Conservation (phyloP, 495 filamentous ascomycete species). For the Chaetomium fimeti region DNA sequence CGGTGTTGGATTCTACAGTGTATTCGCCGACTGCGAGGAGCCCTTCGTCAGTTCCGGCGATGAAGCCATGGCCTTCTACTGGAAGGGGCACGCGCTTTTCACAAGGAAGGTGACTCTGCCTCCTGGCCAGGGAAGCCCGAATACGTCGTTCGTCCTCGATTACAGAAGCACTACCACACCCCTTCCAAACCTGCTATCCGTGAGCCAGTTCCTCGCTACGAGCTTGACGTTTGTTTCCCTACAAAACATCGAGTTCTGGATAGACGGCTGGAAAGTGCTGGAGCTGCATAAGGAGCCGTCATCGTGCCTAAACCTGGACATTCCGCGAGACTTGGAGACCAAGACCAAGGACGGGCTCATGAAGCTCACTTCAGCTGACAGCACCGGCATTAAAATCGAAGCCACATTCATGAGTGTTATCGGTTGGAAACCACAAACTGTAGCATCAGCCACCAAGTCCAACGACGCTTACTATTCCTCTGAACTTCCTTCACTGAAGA, state of each 20-base stretch:
- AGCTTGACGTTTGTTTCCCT: slow-evolving; percentile 95
- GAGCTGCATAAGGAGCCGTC: slow-evolving; percentile 78
- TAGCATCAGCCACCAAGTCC: slow-evolving; percentile 37
- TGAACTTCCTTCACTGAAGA: slow-evolving; percentile 61
- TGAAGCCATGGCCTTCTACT: slow-evolving; percentile 97
- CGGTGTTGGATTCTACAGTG: slow-evolving; percentile 97
- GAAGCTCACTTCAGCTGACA: slow-evolving; percentile 70
- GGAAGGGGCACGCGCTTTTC: slow-evolving; percentile 93
- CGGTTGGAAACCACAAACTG: slow-evolving; percentile 67
- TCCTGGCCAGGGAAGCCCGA: slow-evolving; percentile 56
- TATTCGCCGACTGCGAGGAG: slow-evolving; percentile 97
- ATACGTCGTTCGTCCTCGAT: slow-evolving; percentile 89
- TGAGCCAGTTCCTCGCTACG: slow-evolving; percentile 89
- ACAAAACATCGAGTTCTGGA: slow-evolving; percentile 80
- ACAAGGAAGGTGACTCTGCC: slow-evolving; percentile 76
- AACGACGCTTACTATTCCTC: slow-evolving; percentile 41
- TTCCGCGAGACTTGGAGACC: slow-evolving; percentile 78
- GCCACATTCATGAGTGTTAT: slow-evolving; percentile 86
- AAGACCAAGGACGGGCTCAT: slow-evolving; percentile 80
- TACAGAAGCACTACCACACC: slow-evolving; percentile 85
- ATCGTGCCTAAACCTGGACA: slow-evolving; percentile 64
- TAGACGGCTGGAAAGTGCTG: slow-evolving; percentile 82
- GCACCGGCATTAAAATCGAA: slow-evolving; percentile 84
- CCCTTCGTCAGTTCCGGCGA: slow-evolving; percentile 90
- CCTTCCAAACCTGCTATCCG: slow-evolving; percentile 75